A percentile compares a stretch with the other conserved stretches of the same genome.
Conservation (phyloP, 768 basidiomycete species). For the Amanita polypyramis region DNA sequence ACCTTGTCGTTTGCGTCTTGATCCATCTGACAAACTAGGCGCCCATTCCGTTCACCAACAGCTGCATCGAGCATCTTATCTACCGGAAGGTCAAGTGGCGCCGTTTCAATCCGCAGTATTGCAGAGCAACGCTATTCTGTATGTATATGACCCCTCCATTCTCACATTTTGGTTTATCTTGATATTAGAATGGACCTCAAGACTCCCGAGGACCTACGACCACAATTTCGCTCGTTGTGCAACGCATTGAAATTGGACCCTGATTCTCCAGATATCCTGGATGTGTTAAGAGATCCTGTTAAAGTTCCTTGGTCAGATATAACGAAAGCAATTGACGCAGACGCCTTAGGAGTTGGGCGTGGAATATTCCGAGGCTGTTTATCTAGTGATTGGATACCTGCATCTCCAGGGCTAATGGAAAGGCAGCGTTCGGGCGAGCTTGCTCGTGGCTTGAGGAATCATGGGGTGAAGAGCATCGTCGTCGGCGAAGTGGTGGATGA, state of each 20-base stretch:
- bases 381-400: constrained; percentile 48
- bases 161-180: not conserved
- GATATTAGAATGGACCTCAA: constrained; percentile 40
- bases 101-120: constrained; percentile 59
- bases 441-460: constrained; percentile 38
- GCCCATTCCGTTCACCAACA: constrained; percentile 70
- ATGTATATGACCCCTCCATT: constrained; percentile 13
- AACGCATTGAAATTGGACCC: constrained; percentile 45
- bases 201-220: constrained; percentile 43
- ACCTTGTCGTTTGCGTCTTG: not conserved
- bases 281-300: constrained; percentile 35
- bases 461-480: constrained; percentile 50
- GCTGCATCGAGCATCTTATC: constrained; percentile 55
- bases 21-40: constrained; percentile 25
- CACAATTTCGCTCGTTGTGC: constrained; percentile 59
- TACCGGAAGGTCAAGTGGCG: constrained; percentile 42
- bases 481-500: constrained; percentile 67
- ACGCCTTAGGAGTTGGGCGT: constrained; percentile 36
- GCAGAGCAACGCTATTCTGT: constrained; percentile 72
- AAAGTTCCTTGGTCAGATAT: constrained; percentile 40
- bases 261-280: constrained; percentile 34
- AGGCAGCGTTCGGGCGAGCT: constrained; percentile 59
- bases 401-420: constrained; percentile 45
- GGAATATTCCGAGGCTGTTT: constrained; percentile 64
- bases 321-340: constrained; percentile 47